Base-by-base conservation (phyloP, 2,329 filamentous ascomycete species). In the Erysiphe neolycopersici region DNA sequence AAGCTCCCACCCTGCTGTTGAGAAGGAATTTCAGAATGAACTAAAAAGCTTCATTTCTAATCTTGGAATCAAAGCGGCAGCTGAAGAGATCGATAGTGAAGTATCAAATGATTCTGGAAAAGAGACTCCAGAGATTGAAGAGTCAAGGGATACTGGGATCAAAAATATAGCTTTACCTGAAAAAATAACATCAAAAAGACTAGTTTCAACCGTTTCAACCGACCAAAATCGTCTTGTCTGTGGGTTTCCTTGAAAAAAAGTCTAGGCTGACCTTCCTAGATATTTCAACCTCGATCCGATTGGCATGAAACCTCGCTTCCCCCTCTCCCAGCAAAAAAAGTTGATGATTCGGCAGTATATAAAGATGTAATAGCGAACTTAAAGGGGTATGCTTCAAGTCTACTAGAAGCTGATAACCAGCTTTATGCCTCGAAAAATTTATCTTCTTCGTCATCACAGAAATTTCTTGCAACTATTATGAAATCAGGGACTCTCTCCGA, bases 381-480 rank as follows among this genome's bases (percentile, higher is more conserved):
- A 38, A 73, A 82, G 53, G 62, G 73, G 13, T 74, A 92, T 58
- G 84, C 83, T 3, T 71, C 73, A 47, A 65, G 68, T 10, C 65
- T 95, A 6, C 64, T 95, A 17, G 76, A 91, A 44, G 66, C 73
- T 22, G 89, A 98, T 56, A 79, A 79, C 47, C 67, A 71, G 36
- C 65, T 71, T 40, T 98, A 94, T 61, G 68, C 68, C 44, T 71
- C 73, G 22, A 76, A 68, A 36, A 67, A 82, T 51, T 64, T 79
- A 45, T 73, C 80, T 6, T 73, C 81, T 42, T 83, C 82, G 22
- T 89, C 87, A 2, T 87, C 85, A 36, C 80, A 91, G 60, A 92
- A 85, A 59, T 98, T 98, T 65, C 76, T 95, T 66, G 82, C 85
- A 1, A 92, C 84, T 16, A 94, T 98, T 58, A 94, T 95, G 81